These are phyloP conservation scores for Suillus ampliporus DNA, from an alignment of 768 basidiomycete genomes.

Conservation along the genomic window DNA sequence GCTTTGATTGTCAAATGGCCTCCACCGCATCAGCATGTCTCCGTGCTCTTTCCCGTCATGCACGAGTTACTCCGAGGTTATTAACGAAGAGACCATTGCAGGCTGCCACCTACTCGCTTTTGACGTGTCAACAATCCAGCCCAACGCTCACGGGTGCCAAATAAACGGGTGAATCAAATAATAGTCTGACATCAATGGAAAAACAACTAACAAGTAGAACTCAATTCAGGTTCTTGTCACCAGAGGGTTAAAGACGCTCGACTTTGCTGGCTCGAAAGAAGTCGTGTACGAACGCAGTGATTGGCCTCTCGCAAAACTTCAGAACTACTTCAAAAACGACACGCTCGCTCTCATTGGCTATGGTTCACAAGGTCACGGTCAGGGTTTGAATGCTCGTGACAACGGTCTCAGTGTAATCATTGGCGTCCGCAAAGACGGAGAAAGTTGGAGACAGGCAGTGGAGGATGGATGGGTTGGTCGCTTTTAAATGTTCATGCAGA, in stretches of 20 bases:
- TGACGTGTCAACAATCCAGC: background rate
- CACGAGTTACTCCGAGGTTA: background rate
- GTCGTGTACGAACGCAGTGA: constrained; percentile 94
- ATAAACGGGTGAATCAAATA: background rate
- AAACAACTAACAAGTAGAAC: background rate
- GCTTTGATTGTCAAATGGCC: background rate
- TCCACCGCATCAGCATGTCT: background rate
- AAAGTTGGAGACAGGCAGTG: constrained; percentile 94
- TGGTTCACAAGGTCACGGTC: constrained; percentile 98
- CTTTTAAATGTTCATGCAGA: background rate
- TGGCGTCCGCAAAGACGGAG: constrained; percentile 96
- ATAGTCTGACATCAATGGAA: background rate
- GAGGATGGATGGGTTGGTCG: constrained; percentile 91
- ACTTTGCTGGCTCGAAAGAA: constrained; percentile 95
- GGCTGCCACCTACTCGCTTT: background rate
- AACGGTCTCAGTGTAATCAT: constrained; percentile 98
- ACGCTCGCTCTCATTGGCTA: constrained; percentile 99
- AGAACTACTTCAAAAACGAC: constrained; percentile 99
- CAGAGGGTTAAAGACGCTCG: constrained; percentile 72
- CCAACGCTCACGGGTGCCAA: background rate
- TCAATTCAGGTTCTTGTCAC: background rate
- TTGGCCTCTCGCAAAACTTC: constrained; percentile 97
- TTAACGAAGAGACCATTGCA: background rate
- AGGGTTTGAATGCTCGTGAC: constrained; percentile 98
- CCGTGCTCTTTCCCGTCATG: background rate